A percentile compares a stretch with the other conserved stretches of the same genome.
phyloP scores from a whole-genome alignment of 2,329 filamentous ascomycete species.

The Apiospora arundinis region DNA sequence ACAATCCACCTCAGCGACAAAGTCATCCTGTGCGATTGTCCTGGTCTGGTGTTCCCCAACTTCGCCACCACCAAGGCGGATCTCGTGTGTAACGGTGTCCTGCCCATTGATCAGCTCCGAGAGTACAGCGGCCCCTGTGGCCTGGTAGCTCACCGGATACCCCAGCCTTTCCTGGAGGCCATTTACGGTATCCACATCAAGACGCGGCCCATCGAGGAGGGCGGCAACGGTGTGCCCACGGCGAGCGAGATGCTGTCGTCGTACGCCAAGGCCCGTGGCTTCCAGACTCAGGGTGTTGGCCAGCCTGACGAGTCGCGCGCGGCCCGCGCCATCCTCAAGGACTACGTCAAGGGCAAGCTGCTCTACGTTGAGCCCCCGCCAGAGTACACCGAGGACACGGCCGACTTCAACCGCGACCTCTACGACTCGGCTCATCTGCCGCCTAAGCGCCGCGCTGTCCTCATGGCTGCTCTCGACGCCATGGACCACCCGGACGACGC shows the following conservation, averaged over 20 bases:
- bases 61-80: conserved; percentile 97
- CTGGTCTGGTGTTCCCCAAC: conserved; percentile 97
- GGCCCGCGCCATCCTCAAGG: conserved; percentile 88
- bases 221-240: conserved; percentile 85
- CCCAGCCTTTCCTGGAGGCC: conserved; percentile 86
- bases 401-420: conserved; percentile 85
- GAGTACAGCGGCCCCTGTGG: conserved; percentile 89
- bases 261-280: conserved; percentile 89
- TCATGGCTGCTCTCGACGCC: conserved; percentile 58
- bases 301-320: conserved; percentile 94
- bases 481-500: conserved; percentile 49
- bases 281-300: conserved; percentile 86
- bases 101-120: conserved; percentile 95
- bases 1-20: conserved; percentile 92
- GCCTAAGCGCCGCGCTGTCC: conserved; percentile 74
- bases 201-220: conserved; percentile 84
- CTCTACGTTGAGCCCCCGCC: conserved; percentile 92
- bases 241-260: conserved; percentile 84
- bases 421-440: conserved; percentile 86
- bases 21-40: conserved; percentile 95
- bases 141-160: conserved; percentile 84
- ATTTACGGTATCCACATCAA: conserved; percentile 92
- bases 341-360: conserved; percentile 96
- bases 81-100: conserved; percentile 90
- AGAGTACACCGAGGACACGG: conserved; percentile 66